Evolutionary conservation across 2,329 filamentous ascomycete genomes (phyloP), one percentile per base, ranked within the genome.

Genomic region (Cadophora luteo-olivacea): DNA sequence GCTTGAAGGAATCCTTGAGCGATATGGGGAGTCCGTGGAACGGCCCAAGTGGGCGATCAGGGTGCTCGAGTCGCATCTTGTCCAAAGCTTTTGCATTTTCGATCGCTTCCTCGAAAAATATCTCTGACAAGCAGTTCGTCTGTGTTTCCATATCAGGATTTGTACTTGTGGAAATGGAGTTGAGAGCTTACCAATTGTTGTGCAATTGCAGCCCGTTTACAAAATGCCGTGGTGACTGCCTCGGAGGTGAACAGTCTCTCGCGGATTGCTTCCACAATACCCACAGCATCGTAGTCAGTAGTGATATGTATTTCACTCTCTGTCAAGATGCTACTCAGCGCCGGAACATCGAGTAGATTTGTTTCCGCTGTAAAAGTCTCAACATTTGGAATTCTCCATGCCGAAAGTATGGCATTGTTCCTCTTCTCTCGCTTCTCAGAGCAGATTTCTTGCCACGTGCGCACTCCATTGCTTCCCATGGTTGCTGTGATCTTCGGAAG

Each of bases 1-100:
- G 90, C n/a, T 90, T 86, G 69, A 97, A 86, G 1, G 87, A 87
- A 71, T 89, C 71, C 64, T 72, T 72, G 52, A 72, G 22, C 41
- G 58, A 63, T 32, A 72, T 67, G 12, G 70, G 70, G 2, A 72
- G 33, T 1, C 70, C 70, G 51, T 70, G 69, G 24, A 72, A 61
- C 6, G 70, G 70, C 12, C 70, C 69, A 7, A 70, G 36, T 4
- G 36, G 36, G 36, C 36, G 36, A 38, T 38, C 36, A 11, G 36
- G 36, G 36, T 25, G 19, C 24, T 54, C 51, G 51, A 54, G 24
- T 60, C 19, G 55, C 14, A 29, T 11, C 6, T 16, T 1, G 11
- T 54, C 51, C 8, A 54, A 29, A 14, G 24, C 51, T 54, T 54
- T 29, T 32, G 51, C 51, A 7, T 32, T 54, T 14, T 32, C 24